Evolutionary conservation across 495 filamentous ascomycete genomes (phyloP), one percentile per base, ranked within the genome.

Genomic region (Trichocladium antarcticum): DNA sequence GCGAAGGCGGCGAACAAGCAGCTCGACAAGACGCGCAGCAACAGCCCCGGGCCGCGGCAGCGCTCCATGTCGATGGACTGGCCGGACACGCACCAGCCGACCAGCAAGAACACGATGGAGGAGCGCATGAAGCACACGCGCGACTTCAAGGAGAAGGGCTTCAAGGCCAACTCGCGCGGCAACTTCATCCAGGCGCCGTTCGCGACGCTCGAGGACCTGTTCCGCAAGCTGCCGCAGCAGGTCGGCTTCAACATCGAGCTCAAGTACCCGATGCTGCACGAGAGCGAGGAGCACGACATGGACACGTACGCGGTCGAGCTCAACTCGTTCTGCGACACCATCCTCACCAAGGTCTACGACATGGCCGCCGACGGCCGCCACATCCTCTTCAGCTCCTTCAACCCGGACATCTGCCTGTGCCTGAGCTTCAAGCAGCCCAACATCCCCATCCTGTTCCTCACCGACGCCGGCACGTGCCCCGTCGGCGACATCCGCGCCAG

Each of bases 171-270:
- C 61, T 88, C 79, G 19, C 83, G 93, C 6, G 92, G 92, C 42
- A 84, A 84, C 56, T 89, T 89, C 56, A 95, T 99, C 53, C 90
- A 97, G 60, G 85, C 83, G 0, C 89, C 89, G 0, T 97, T 97
- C 65, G 88, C 92, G 3, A 99, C 93, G 0, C 69, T 99, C 35
- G 86, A 95, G 63, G 88, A 96, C 54, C 79, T 96, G 60, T 94
- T 99, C 66, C 78, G 74, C 57, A 82, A 88, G 62, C 68, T 99
- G 0, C 87, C 87, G 1, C 73, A 82, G 35, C 74, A 70, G 10
- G 79, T 95, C 27, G 88, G 92, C 10, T 97, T 99, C 74, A 97
- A 99, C 63, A 94, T 99, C 54, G 93, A 99, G 72, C 82, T 99
- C 74, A 99, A 97, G 63, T 99, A 99, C 64, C 93, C 93, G 17